A percentile compares a stretch with the other conserved stretches of the same genome.
Evolutionary conservation across 768 basidiomycete species (phyloP).

Genomic region (Hericium rajendrae): DNA sequence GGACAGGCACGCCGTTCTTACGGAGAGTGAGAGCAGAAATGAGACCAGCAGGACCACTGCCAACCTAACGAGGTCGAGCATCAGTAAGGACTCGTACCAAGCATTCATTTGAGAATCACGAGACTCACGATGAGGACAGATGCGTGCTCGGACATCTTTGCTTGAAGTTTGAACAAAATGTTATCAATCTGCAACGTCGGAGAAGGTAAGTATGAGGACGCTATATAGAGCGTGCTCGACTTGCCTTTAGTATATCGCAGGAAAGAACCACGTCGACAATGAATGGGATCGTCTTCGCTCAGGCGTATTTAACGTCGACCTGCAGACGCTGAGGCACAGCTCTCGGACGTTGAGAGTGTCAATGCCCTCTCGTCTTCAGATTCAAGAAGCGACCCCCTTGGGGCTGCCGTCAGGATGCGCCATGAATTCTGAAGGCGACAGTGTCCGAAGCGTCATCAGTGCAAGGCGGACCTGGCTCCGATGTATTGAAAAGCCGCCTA

Average conservation of each 20-base stretch:
- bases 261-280: not conserved
- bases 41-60: slow-evolving; percentile 10
- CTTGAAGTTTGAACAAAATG: not conserved
- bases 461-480: not conserved
- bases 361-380: not conserved
- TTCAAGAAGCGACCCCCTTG: not conserved
- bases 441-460: too few relatives aligned
- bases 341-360: not conserved
- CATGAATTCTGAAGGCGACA: too few relatives aligned
- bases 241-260: too few relatives aligned
- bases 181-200: not conserved
- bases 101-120: not conserved
- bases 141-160: not conserved
- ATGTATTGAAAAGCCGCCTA: not conserved
- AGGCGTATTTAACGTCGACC: not conserved
- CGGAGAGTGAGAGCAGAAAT: slow-evolving; percentile 5
- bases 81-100: not conserved
- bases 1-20: slow-evolving; percentile 9
- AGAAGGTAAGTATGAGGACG: too few relatives aligned
- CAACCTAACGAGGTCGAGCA: not conserved
- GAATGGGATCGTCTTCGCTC: not conserved
- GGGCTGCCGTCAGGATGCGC: too few relatives aligned
- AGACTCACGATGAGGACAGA: not conserved
- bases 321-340: not conserved
- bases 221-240: too few relatives aligned